Evolutionary conservation across 306 rosid species (phyloP), one percentile per base, ranked within the genome.

Genomic region (Prunus kanzakura): DNA sequence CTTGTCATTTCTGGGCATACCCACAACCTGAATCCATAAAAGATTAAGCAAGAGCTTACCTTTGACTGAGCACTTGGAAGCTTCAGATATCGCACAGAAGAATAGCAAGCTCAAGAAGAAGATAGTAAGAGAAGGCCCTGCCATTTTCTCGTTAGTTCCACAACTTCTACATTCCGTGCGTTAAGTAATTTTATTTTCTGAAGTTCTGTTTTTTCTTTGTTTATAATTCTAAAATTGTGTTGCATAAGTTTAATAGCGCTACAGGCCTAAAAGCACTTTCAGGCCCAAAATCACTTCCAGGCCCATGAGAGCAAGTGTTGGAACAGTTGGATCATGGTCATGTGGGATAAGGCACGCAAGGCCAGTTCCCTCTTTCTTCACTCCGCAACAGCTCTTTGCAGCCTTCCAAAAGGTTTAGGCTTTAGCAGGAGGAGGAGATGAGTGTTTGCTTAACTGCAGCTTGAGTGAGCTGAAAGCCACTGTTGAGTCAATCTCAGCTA

Each of bases 21-120:
- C 61, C 29, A 49, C 23, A 23, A 67, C 0, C 46, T 22, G 7
- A 46, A 51, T 10, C 13, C 16, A 29, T 15, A 16, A 3, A 25
- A 73, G 6, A 61, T 45, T 4, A 27, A 65, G 43, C 12, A 70
- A 69, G 77, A 57, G 27, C 76, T 41, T 43, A 87, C 96, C 94
- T 3, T 70, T 76, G 66, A 74, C 49, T 9, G 97, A 82, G 81
- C 98, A 91, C 61, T 87, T 87, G 30, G 93, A 93, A 70, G 96
- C 89, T 27, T 83, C 82, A 71, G 88, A 78, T 18, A 78, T 68
- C 71, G 81, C 80, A 70, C 81, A 78, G 66, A 84, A 62, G 43
- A 79, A 73, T 43, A 89, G 67, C 67, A 77, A 77, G 83, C 69
- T 55, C n/a, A 74, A 62, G 25, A 82, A 60, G 50, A 80, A 62